Conservation (phyloP, 78 protist genomes). For the Neovahlkampfia damariscottae region DNA sequence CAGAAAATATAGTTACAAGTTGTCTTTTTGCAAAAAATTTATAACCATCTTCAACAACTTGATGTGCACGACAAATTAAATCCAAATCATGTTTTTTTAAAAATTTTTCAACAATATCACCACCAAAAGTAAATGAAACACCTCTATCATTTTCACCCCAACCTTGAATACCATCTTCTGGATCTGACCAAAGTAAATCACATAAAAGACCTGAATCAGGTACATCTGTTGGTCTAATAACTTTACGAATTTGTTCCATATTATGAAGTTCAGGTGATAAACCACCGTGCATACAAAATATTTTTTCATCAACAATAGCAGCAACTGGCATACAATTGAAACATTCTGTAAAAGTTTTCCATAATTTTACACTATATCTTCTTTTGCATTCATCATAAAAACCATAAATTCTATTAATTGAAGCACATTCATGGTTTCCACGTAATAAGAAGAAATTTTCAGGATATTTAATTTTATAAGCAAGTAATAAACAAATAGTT, state of each 20-base stretch:
- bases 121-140: constrained; percentile 94
- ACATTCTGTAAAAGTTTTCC: constrained; percentile 94
- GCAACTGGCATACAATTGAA: constrained; percentile 97
- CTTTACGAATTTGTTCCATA: constrained; percentile 81
- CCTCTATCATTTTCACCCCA: constrained; percentile 99
- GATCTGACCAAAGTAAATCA: constrained; percentile 98
- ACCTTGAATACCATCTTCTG: constrained; percentile 82
- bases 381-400: constrained; percentile 99
- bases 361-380: constrained; percentile 88
- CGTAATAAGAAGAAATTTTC: constrained; percentile 98
- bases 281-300: constrained; percentile 99
- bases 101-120: constrained; percentile 82
- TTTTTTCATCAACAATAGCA: constrained; percentile 95
- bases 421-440: constrained; percentile 99
- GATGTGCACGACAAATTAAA: constrained; percentile 96
- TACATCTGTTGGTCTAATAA: constrained; percentile 94
- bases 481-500: constrained; percentile 94
- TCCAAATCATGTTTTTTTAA: constrained; percentile 86
- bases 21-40: constrained; percentile 96
- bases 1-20: constrained; percentile 94
- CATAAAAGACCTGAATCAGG: constrained; percentile 97
- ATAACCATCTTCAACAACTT: constrained; percentile 90
- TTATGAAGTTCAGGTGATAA: constrained; percentile 90
- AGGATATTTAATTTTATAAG: constrained; percentile 98
- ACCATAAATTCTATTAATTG: constrained; percentile 98